A percentile compares a stretch with the other conserved stretches of the same genome.
phyloP scores from a whole-genome alignment of 208 protist genomes.

The Acanthamoeba sp. region DNA sequence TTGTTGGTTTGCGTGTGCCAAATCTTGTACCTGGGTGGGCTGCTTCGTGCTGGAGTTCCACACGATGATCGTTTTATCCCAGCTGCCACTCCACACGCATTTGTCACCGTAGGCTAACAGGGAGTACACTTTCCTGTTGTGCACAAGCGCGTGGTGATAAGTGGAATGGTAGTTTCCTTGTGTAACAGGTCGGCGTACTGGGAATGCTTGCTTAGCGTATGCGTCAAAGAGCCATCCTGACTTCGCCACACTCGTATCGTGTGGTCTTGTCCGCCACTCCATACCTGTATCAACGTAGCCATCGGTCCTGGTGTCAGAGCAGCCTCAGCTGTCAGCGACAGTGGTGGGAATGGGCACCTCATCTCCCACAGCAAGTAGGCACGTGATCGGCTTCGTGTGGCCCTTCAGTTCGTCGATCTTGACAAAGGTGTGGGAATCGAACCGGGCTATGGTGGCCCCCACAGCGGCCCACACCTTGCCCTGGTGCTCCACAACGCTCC shows the following conservation, averaged over 20 bases:
- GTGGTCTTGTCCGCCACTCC: constrained; percentile 38
- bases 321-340: too few relatives aligned
- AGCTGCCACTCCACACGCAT: constrained; percentile 52
- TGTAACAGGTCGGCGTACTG: too few relatives aligned
- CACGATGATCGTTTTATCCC: constrained; percentile 61
- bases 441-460: not conserved
- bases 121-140: constrained; percentile 22
- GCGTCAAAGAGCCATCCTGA: not conserved
- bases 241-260: constrained; percentile 34
- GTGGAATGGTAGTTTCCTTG: too few relatives aligned
- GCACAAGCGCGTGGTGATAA: not conserved
- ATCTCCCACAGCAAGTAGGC: not conserved
- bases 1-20: too few relatives aligned
- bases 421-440: not conserved
- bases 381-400: constrained; percentile 24
- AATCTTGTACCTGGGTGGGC: constrained; percentile 28
- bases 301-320: too few relatives aligned
- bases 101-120: not conserved
- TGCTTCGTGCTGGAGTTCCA: constrained; percentile 48
- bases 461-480: constrained; percentile 10
- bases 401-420: constrained; percentile 30
- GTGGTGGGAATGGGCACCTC: too few relatives aligned
- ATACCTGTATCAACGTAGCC: not conserved
- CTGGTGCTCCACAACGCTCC: not conserved
- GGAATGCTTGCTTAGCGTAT: constrained; percentile 18